These are phyloP conservation scores for Saccharomycodes ludwigii DNA, from an alignment of 805 yeast species.

Conservation along the genomic window DNA sequence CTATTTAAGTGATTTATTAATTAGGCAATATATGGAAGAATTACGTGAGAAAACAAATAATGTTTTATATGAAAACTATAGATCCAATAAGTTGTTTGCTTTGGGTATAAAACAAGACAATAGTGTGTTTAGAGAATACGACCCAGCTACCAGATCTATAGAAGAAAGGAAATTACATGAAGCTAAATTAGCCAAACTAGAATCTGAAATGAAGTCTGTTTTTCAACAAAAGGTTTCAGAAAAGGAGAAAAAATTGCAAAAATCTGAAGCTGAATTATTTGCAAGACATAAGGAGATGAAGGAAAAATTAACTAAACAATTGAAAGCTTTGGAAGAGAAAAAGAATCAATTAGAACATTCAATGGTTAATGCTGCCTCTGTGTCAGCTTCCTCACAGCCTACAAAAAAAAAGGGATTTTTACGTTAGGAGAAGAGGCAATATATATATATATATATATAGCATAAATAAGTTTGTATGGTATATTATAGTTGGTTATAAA, in stretches of 20 bases:
- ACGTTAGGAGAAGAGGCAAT: too few relatives aligned
- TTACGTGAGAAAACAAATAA: slow-evolving; percentile 75
- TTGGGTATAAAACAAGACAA: slow-evolving; percentile 91
- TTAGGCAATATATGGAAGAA: slow-evolving; percentile 88
- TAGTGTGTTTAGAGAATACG: slow-evolving; percentile 86
- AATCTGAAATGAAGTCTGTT: slow-evolving; percentile 90
- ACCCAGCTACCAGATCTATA: slow-evolving; percentile 83
- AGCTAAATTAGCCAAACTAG: slow-evolving; percentile 87
- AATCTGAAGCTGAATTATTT: slow-evolving; percentile 92
- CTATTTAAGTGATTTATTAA: slow-evolving; percentile 73
- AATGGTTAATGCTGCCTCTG: slow-evolving; percentile 27
- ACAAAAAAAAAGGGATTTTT: slow-evolving; percentile 73
- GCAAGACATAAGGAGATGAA: slow-evolving; percentile 95
- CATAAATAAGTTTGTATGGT: too few relatives aligned
- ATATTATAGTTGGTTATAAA: too few relatives aligned
- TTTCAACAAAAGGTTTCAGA: slow-evolving; percentile 94
- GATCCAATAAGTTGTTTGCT: slow-evolving; percentile 65
- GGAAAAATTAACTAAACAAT: slow-evolving; percentile 80
- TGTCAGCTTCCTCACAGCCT: slow-evolving; percentile 33
- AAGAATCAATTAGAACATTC: slow-evolving; percentile 64
- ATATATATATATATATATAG: too few relatives aligned
- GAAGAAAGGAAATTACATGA: slow-evolving; percentile 91
- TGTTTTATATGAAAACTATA: slow-evolving; percentile 72
- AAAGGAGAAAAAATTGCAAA: slow-evolving; percentile 93
- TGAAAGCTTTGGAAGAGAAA: slow-evolving; percentile 82